A percentile compares a stretch with the other conserved stretches of the same genome.
These are phyloP conservation scores for Fraxinus dipetala DNA, from an alignment of 305 asterid genomes.

Conservation along the genomic window DNA sequence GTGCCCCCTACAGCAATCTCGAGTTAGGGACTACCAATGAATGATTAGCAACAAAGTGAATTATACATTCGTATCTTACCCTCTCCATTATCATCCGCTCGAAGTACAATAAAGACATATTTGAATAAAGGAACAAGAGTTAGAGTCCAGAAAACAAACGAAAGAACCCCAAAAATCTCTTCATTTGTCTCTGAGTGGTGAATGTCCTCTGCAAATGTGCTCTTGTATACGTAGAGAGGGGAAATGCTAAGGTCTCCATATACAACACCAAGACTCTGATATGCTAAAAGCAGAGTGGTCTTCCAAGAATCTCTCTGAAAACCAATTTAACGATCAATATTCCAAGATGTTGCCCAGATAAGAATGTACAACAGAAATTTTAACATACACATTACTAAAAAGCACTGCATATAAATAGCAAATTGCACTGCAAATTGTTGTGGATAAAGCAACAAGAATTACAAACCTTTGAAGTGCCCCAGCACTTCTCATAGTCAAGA, in stretches of 20 bases:
- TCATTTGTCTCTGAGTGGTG: conserved; percentile 90
- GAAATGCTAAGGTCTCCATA: conserved; percentile 97
- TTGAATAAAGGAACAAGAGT: conserved; percentile 86
- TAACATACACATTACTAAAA: neutral
- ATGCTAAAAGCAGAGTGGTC: conserved; percentile 74
- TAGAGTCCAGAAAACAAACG: conserved; percentile 91
- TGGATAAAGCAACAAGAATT: conserved; percentile 11
- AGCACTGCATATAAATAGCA: neutral
- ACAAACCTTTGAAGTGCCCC: conserved; percentile 67
- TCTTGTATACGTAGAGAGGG: conserved; percentile 89
- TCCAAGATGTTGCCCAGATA: conserved; percentile 2
- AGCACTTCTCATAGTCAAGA: conserved; percentile 58
- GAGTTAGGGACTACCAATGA: neutral
- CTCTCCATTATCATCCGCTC: conserved; percentile 96
- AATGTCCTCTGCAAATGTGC: conserved; percentile 94
- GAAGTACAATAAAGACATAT: conserved; percentile 77
- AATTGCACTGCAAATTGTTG: neutral
- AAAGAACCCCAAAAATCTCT: conserved; percentile 87
- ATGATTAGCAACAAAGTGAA: neutral
- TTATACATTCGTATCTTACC: conserved; percentile 35
- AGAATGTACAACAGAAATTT: conserved; percentile 3
- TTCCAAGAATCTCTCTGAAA: conserved; percentile 75
- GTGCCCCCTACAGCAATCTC: conserved; percentile 72
- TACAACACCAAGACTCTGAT: conserved; percentile 93
- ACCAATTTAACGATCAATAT: neutral